phyloP scores from a whole-genome alignment of 2,329 filamentous ascomycete species.

The Gremmenia infestans region DNA sequence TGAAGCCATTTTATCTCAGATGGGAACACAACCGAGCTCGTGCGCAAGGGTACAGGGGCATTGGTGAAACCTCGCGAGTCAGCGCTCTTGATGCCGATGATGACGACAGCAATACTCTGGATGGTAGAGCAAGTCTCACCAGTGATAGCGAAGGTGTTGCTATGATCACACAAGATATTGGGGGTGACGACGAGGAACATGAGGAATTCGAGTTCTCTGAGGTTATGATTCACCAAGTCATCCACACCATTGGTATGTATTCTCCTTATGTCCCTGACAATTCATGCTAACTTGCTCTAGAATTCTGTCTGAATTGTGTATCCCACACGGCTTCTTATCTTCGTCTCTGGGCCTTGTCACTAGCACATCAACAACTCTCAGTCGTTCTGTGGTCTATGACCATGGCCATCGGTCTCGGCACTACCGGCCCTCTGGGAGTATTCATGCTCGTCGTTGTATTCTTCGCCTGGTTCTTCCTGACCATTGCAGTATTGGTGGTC shows the following conservation, averaged over 20 bases:
- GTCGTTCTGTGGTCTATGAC: conserved; percentile 98
- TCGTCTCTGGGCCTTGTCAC: conserved; percentile 93
- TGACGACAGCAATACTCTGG: conserved; percentile 55
- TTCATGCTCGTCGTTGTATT: conserved; percentile 80
- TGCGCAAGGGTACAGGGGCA: conserved; percentile 83
- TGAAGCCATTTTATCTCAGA: conserved; percentile 93
- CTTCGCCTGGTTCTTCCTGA: conserved; percentile 84
- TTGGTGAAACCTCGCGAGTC: conserved; percentile 82
- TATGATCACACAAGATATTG: conserved; percentile 83
- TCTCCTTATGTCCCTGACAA: background rate
- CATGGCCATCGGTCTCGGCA: conserved; percentile 67
- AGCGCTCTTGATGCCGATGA: conserved; percentile 89
- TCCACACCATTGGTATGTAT: conserved; percentile 88
- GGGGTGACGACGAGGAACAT: conserved; percentile 69
- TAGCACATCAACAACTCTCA: conserved; percentile 96
- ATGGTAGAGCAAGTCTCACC: conserved; percentile 62
- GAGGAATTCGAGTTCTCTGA: conserved; percentile 98
- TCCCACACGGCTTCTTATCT: conserved; percentile 98
- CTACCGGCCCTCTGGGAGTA: conserved; percentile 62
- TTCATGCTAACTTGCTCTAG: conserved; percentile 42
- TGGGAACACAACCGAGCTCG: conserved; percentile 89
- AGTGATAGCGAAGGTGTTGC: conserved; percentile 78
- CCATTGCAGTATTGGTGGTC: conserved; percentile 73
- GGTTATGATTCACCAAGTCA: conserved; percentile 98
- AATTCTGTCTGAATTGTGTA: conserved; percentile 98